Base-by-base conservation (phyloP, 495 filamentous ascomycete genomes). In the Penicillium pulvis region DNA sequence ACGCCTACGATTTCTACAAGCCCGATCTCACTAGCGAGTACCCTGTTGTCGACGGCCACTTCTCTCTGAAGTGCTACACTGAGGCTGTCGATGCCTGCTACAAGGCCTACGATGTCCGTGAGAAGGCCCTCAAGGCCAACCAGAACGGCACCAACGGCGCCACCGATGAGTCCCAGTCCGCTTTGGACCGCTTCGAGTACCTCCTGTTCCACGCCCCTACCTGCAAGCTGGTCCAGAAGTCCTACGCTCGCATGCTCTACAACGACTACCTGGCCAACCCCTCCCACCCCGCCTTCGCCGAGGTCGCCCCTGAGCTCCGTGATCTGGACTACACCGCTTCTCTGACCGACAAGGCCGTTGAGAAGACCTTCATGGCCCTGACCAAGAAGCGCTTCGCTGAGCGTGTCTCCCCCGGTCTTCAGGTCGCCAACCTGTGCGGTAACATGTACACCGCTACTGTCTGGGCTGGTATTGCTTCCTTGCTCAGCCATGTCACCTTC, bases 1-100 rank as follows among this genome's bases (percentile, higher is more conserved):
- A 98, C 75, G 90, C 90, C 65, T 98, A 98, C 78, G 94, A 98
- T 74, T 98, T 98, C 79, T 98, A 95, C 86, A 98, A 98, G 86
- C 90, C 94, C 65, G 94, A 98, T 73, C 81, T 98, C 51, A 96
- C 92, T 58, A 95, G 90, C 84, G 94, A 98, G 75, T 98, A 98
- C 78, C 94, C 94, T 49, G 85, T 93, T 65, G 94, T 98, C 35
- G 94, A 98, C 70, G 94, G 94, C 53, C 93, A 97, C 68, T 97
- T 86, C 83, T 97, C 93, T 45, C 82, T 97, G 72, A 86, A 82
- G 71, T 98, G 95, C 86, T 98, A 98, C 79, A 95, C 87, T 58
- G 87, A 96, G 79, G 92, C 95, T 41, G 90, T 98, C 17, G 95
- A 98, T 70, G 85, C 85, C 51, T 95, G 94, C 81, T 98, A 98